Evolutionary conservation across 169 alveolate genomes (phyloP), one percentile per base, ranked within the genome.

Genomic region (Plasmodium fragile): DNA sequence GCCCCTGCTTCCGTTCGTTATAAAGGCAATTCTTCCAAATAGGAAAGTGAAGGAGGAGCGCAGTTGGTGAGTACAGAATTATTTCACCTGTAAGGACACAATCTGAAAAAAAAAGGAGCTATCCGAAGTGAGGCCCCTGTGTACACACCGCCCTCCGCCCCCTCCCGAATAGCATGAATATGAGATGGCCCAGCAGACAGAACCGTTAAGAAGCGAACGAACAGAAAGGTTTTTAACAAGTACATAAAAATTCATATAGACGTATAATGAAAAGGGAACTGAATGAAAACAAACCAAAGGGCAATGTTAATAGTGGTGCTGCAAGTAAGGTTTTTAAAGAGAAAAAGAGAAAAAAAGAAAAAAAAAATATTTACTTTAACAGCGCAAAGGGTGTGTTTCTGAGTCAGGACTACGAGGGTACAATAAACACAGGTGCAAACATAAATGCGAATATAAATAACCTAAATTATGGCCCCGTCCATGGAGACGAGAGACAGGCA

Each of bases 181-280:
- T 65, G 75, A 65, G 36, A 65, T 65, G 13, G 75, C 36, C 36
- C 10, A 25, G 39, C 36, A 65, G 39, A 65, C n/a, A 1, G 22
- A 22, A 65, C 0, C 75, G n/a, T 65, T 65, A 65, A 22, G 16
- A 25, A 65, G 3, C 36, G 16, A 65, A 65, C 18, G 59, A 49
- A 49, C 18, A 65, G 36, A 65, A 65, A 65, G 36, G 10, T 65
- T 65, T 65, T 65, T 65, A 25, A 65, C 25, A 4, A 13, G 5
- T 65, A 65, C 16, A 22, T 65, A 18, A 2, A 22, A 65, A 65
- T 0, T 4, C 36, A 65, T 1, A 22, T 65, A 65, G 75, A 65
- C 41, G 18, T 49, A 85, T 85, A 72, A 85, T 85, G 93, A 77
- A 85, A 73, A 85, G 75, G 59, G 79, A 73, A 75, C 43, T 53